These are phyloP conservation scores for Clonostachys rhizophaga DNA, from an alignment of 2,329 filamentous ascomycete genomes.

Conservation along the genomic window DNA sequence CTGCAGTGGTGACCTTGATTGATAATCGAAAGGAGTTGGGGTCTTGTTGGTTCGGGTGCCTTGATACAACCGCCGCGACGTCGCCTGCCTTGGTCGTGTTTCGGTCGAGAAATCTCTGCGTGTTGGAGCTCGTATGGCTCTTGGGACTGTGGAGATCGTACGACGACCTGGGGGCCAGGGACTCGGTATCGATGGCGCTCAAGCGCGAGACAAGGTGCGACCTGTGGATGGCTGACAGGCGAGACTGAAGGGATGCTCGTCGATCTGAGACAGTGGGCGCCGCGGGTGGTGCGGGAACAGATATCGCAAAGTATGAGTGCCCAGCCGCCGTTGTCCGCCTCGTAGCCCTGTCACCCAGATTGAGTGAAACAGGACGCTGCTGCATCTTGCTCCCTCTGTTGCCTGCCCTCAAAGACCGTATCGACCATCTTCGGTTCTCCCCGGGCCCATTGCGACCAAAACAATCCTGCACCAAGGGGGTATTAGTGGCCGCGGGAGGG, in stretches of 20 bases:
- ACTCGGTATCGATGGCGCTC: background rate
- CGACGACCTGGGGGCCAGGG: background rate
- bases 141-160: background rate
- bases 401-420: constrained; percentile 1
- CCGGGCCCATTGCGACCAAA: background rate
- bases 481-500: background rate
- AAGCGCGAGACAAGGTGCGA: background rate
- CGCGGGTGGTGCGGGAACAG: background rate
- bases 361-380: background rate
- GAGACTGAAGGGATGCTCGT: background rate
- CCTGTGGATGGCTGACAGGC: background rate
- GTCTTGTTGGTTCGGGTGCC: background rate
- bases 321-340: constrained; percentile 2
- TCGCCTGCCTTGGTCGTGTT: background rate
- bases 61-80: background rate
- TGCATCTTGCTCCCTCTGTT: background rate
- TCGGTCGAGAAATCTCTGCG: background rate
- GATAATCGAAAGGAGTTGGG: background rate
- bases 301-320: constrained; percentile 2
- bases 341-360: background rate
- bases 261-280: background rate
- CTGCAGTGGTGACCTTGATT: constrained; percentile 1
- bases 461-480: background rate
- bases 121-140: background rate
- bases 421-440: constrained; percentile 1